These are phyloP conservation scores for Postia placenta DNA, from an alignment of 768 basidiomycete genomes.

Conservation along the genomic window DNA sequence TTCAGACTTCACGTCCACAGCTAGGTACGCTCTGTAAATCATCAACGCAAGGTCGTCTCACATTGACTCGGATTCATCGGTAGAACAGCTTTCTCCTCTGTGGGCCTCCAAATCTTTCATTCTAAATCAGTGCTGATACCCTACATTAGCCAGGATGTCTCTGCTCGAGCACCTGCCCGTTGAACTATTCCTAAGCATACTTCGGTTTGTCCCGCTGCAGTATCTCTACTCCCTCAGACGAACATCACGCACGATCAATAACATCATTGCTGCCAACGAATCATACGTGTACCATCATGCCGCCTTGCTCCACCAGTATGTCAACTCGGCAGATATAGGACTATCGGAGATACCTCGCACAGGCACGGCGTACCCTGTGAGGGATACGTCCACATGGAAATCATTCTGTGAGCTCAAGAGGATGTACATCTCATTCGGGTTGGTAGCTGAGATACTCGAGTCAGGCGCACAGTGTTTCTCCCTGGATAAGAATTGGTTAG, in stretches of 20 bases:
- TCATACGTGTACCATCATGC: slow-evolving; percentile 51
- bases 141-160: no score
- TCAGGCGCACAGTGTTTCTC: slow-evolving; percentile 42
- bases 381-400: slow-evolving; percentile 41
- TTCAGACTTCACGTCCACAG: no score
- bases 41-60: no score
- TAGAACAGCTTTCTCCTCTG: no score
- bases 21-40: no score
- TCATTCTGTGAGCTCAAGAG: slow-evolving; percentile 44
- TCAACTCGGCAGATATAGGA: slow-evolving; percentile 21
- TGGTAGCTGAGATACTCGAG: neutral
- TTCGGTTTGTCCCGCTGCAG: slow-evolving; percentile 44
- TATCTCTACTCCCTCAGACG: slow-evolving; percentile 31
- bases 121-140: no score
- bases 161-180: slow-evolving; percentile 40
- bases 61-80: no score
- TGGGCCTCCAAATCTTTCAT: no score
- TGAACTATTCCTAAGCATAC: slow-evolving; percentile 47
- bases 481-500: slow-evolving; percentile 50
- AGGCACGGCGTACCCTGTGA: slow-evolving; percentile 31
- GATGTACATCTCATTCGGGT: neutral
- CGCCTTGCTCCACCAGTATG: slow-evolving; percentile 45
- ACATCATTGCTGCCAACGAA: slow-evolving; percentile 43
- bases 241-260: slow-evolving; percentile 41
- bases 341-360: slow-evolving; percentile 15